A percentile compares a stretch with the other conserved stretches of the same genome.
Evolutionary conservation across 345 rosid genomes (phyloP).

Genomic region (Eucalyptus erythrocorys): DNA sequence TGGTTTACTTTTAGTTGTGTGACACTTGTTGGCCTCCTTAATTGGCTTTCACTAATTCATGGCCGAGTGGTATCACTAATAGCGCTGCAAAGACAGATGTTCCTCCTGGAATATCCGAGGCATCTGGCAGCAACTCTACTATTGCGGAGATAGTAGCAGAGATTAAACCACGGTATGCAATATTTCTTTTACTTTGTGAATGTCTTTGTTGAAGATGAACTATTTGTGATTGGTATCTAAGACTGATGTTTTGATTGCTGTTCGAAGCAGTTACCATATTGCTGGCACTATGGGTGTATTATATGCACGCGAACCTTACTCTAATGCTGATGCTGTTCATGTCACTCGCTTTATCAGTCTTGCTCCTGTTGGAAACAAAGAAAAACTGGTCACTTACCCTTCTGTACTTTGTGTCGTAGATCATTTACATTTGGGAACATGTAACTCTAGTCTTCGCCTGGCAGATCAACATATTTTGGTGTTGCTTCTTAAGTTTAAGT

Average conservation of each 20-base stretch:
- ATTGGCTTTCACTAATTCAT: constrained; percentile 61
- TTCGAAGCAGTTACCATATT: constrained; percentile 64
- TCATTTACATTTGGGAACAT: background rate
- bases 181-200: background rate
- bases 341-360: constrained; percentile 92
- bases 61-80: constrained; percentile 75
- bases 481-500: background rate
- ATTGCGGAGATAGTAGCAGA: constrained; percentile 71
- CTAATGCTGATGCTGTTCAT: constrained; percentile 54
- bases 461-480: background rate
- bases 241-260: background rate
- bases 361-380: constrained; percentile 85
- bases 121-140: constrained; percentile 34
- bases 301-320: constrained; percentile 86
- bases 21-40: constrained; percentile 27
- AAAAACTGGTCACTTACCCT: constrained; percentile 52
- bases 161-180: constrained; percentile 71
- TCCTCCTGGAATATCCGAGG: constrained; percentile 43
- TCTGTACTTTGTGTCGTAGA: background rate
- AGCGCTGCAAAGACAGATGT: constrained; percentile 41
- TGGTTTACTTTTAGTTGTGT: background rate
- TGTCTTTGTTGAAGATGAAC: background rate
- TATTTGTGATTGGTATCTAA: background rate
- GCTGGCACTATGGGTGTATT: constrained; percentile 76
- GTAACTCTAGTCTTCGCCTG: background rate